phyloP scores from a whole-genome alignment of 257 asterid species.

The Nyctanthes arbortristis region DNA sequence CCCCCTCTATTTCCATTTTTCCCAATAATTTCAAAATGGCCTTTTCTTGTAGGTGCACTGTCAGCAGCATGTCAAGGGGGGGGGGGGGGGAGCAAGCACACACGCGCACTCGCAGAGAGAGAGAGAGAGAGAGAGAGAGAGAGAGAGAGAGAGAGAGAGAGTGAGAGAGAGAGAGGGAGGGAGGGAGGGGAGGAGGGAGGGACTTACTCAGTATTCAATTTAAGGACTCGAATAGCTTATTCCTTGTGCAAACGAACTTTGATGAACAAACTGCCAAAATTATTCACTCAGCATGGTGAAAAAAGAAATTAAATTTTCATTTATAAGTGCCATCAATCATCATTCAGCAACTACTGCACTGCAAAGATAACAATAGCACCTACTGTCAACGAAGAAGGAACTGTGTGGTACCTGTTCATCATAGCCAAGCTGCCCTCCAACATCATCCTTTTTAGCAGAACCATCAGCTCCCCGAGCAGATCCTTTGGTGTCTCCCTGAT shows the following conservation, averaged over 20 bases:
- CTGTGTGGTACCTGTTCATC: slow-evolving; percentile 47
- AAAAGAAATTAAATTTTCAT: not conserved
- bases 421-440: slow-evolving; percentile 43
- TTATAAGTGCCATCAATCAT: slow-evolving; percentile 18
- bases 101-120: too few relatives aligned
- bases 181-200: slow-evolving; percentile 7
- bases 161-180: not conserved
- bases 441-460: slow-evolving; percentile 43
- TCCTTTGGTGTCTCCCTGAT: slow-evolving; percentile 67
- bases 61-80: too few relatives aligned
- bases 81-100: too few relatives aligned
- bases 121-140: too few relatives aligned
- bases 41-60: too few relatives aligned
- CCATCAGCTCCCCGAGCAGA: slow-evolving; percentile 62
- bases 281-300: slow-evolving; percentile 17
- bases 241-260: slow-evolving; percentile 53
- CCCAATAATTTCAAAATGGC: too few relatives aligned
- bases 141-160: not conserved
- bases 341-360: not conserved
- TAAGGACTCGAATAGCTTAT: slow-evolving; percentile 53
- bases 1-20: too few relatives aligned
- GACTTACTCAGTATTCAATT: slow-evolving; percentile 49
- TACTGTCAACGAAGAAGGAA: not conserved
- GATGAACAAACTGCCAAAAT: slow-evolving; percentile 52
- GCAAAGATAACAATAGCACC: not conserved